These are phyloP conservation scores for Marasmius oreades DNA, from an alignment of 1,284 basidiomycete genomes.

Conservation along the genomic window DNA sequence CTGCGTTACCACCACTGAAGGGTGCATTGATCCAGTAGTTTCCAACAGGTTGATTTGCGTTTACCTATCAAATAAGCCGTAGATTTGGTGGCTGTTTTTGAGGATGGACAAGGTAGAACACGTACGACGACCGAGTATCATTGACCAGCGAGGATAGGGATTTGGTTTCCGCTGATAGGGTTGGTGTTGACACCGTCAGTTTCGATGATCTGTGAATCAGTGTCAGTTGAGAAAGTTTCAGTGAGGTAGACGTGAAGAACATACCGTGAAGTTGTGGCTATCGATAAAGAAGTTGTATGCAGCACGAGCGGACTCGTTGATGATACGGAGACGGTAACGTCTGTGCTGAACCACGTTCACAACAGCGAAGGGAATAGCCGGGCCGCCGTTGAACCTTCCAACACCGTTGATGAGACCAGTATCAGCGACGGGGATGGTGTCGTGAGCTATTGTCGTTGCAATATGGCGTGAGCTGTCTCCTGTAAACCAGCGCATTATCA, in stretches of 20 bases:
- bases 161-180: constrained; percentile 21
- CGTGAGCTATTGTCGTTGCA: no score
- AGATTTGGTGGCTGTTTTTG: neutral
- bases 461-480: no score
- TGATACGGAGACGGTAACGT: constrained; percentile 43
- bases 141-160: constrained; percentile 25
- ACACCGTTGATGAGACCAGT: constrained; percentile 28
- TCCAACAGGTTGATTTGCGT: constrained; percentile 26
- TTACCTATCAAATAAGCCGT: neutral
- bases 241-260: constrained; percentile 17
- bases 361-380: constrained; percentile 27
- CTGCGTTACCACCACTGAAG: constrained; percentile 4
- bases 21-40: constrained; percentile 28
- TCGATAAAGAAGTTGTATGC: constrained; percentile 39
- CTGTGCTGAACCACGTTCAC: constrained; percentile 32
- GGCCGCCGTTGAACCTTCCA: constrained; percentile 35
- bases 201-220: constrained; percentile 13
- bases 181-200: constrained; percentile 30
- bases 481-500: no score
- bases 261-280: constrained; percentile 29
- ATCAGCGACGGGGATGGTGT: constrained; percentile 27
- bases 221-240: constrained; percentile 28
- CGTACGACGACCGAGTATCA: constrained; percentile 24
- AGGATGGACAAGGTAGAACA: neutral
- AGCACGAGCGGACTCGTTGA: constrained; percentile 42